These are phyloP conservation scores for Arxiozyma slooffiae DNA, from an alignment of 1,139 yeast genomes.

Conservation along the genomic window DNA sequence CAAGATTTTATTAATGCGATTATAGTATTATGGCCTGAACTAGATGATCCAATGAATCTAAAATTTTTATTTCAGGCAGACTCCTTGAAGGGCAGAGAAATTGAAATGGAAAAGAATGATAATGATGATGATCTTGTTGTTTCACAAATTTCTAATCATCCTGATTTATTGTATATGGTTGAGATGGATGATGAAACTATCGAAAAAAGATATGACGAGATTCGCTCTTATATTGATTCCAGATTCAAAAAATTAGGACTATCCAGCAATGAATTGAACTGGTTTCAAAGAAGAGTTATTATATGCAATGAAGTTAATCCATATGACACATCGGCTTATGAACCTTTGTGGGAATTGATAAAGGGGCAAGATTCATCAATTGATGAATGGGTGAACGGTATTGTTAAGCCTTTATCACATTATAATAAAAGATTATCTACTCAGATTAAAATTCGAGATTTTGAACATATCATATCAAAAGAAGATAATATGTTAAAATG, in stretches of 20 bases:
- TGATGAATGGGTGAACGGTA: slow-evolving; percentile 19
- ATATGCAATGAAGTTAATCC: slow-evolving; percentile 18
- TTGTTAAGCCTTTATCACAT: slow-evolving; percentile 22
- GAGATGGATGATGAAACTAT: slow-evolving; percentile 17
- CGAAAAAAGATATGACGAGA: slow-evolving; percentile 9
- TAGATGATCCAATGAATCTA: slow-evolving; percentile 20
- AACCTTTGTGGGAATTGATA: slow-evolving; percentile 15
- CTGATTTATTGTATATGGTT: slow-evolving; percentile 16
- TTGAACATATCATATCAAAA: slow-evolving; percentile 6
- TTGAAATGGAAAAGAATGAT: not conserved
- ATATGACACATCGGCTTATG: slow-evolving; percentile 12
- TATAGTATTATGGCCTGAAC: slow-evolving; percentile 28
- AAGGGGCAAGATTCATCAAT: slow-evolving; percentile 9
- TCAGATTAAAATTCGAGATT: slow-evolving; percentile 14
- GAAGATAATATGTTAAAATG: not conserved
- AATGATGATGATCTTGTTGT: slow-evolving; percentile 13
- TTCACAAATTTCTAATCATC: slow-evolving; percentile 14
- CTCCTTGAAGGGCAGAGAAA: not conserved
- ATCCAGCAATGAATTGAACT: slow-evolving; percentile 8
- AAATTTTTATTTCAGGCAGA: slow-evolving; percentile 12
- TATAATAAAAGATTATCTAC: slow-evolving; percentile 11
- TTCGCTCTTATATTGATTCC: slow-evolving; percentile 13
- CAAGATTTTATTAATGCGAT: slow-evolving; percentile 15
- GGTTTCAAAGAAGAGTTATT: slow-evolving; percentile 22
- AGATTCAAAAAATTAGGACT: slow-evolving; percentile 8